Base-by-base conservation (phyloP, 2,329 filamentous ascomycete genomes). In the Penicillium sp. region DNA sequence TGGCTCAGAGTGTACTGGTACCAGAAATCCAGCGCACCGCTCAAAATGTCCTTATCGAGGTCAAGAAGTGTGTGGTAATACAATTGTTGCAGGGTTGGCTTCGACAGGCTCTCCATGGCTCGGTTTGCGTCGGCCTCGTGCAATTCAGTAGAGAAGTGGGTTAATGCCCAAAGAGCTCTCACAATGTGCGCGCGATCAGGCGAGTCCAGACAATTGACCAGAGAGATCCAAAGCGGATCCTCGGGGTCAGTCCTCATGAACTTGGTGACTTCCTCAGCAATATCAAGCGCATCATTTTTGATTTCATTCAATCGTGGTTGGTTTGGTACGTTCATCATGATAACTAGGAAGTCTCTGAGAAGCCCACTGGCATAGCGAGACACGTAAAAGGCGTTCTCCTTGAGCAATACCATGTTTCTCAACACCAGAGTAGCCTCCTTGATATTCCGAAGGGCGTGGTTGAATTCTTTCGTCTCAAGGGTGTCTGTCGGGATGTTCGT, bases 341-440 rank as follows among this genome's bases (percentile, higher is more conserved):
- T 91, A 72, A 91, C 91, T 59, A 98, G 82, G 54, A 96, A 85
- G 70, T 97, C 93, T 72, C 90, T 89, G 42, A 96, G 81, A 1
- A 92, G 84, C 8, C 74, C 73, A 28, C 73, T 72, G 17, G 86
- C 86, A 63, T 94, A 88, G 26, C 90, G 88, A 5, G 92, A 86
- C 70, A 96, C 85, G 74, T 93, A 95, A 26, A 85, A 80, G 0
- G 94, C 94, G 73, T 99, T 99, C 65, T 97, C 93, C 24, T 89
- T 87, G 22, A 97, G 82, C 77, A 96, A 91, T n/a, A 93, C 89
- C 93, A 99, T 97, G 76, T 99, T 99, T 56, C 95, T 88, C 47
- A 98, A 83, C 19, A 96, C 93, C 51, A 98, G 82, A 22, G 90
- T 89, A 2, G 95, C 93, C 77, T 98, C 93, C 26, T 90, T 94